Percentiles rank a stretch among this genome's conserved stretches.
phyloP scores from a whole-genome alignment of 2,329 filamentous ascomycete species.

The Paracorniculantispora psalliotae region DNA sequence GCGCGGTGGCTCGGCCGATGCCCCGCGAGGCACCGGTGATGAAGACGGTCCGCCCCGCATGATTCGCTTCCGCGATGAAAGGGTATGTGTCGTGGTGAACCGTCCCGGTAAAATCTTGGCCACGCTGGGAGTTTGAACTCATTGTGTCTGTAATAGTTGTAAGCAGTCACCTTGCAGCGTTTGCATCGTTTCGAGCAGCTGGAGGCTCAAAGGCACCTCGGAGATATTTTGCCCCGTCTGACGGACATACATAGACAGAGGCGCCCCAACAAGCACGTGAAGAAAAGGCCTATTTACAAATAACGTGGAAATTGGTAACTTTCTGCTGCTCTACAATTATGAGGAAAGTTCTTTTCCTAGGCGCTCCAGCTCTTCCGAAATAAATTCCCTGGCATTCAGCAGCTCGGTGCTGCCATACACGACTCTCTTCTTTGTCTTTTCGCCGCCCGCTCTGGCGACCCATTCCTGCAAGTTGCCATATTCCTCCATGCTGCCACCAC shows the following conservation, averaged over 20 bases:
- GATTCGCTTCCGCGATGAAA: conserved; percentile 39
- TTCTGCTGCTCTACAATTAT: conserved; percentile 1
- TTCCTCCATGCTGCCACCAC: conserved; percentile 97
- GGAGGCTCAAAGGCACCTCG: too few relatives aligned
- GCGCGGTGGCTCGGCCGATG: conserved; percentile 47
- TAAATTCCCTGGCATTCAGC: conserved; percentile 64
- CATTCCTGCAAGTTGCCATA: conserved; percentile 97
- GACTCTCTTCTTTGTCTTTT: conserved; percentile 68
- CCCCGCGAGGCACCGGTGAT: conserved; percentile 53
- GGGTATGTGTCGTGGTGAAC: conserved; percentile 47
- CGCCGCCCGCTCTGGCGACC: conserved; percentile 71
- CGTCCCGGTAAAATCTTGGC: not conserved
- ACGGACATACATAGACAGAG: too few relatives aligned
- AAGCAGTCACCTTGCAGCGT: too few relatives aligned
- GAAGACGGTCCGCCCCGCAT: conserved; percentile 37
- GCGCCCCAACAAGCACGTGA: too few relatives aligned
- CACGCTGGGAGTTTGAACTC: not conserved
- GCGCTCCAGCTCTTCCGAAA: conserved; percentile 57
- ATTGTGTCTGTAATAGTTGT: too few relatives aligned
- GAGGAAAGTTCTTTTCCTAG: conserved; percentile 53
- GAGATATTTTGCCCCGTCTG: not conserved
- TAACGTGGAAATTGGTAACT: not conserved
- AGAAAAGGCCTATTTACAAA: too few relatives aligned
- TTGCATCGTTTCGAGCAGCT: too few relatives aligned
- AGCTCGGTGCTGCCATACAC: conserved; percentile 93